Evolutionary conservation across 2,329 filamentous ascomycete species (phyloP), one percentile per base, ranked within the genome.

Genomic region (Paecilomyces variotii): DNA sequence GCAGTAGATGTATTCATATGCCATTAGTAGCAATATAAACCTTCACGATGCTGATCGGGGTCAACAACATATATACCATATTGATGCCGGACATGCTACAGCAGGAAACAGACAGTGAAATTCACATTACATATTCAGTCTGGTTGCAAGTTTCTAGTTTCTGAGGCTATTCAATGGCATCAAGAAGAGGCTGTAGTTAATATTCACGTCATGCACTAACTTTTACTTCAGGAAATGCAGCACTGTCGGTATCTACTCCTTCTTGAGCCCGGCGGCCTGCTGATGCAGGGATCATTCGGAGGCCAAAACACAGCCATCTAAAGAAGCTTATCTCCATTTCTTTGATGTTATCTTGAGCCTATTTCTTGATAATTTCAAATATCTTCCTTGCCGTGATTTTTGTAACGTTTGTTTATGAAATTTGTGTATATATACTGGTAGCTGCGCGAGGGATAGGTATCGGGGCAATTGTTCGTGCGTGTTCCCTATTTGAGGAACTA

Each of bases 1-100:
- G 27, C 72, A 76, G 62, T 66, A 65, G 6, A 62, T 14, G 28
- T 55, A 60, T 50, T 66, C 79, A 25, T 76, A 78, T 10, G 78
- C 75, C 11, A 82, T 65, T 4, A 82, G 72, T 27, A 45, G 39
- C 39, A 45, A 19, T 7, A 4, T 6, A 19, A 45, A 5, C 5
- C 3, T 45, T n/a, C 19, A 3, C 39, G 19, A 6, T 10, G 39
- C 14, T 45, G n/a, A 7, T 24, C 4, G 5, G 39, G 6, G n/a
- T 6, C 3, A 19, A 9, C 19, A 19, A 45, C 39, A 19, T 45
- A 45, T 14, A 19, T 10, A 14, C 4, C 12, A 45, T 19, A 45
- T 24, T 45, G n/a, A 45, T 24, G 5, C 39, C 2, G 39, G n/a
- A 24, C n/a, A 45, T 45, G 19, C 2, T 45, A 3, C 12, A 45